Conservation (phyloP, 1,284 basidiomycete genomes). For the Peniophora sp. region DNA sequence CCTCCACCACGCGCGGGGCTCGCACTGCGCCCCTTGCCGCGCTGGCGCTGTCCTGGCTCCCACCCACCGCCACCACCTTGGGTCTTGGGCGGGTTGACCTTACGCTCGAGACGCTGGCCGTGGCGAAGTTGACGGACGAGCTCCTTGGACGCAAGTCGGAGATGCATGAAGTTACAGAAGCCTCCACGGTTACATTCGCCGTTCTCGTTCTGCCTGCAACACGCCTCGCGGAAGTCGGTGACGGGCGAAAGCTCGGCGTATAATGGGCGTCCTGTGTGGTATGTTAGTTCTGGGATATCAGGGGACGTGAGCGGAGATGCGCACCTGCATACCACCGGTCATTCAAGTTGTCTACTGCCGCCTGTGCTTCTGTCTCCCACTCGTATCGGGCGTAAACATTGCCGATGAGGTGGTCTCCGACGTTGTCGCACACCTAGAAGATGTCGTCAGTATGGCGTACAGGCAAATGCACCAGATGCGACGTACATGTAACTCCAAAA, state of each 20-base stretch:
- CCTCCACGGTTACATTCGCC: slow-evolving; percentile 95
- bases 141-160: slow-evolving; percentile 79
- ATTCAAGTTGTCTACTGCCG: slow-evolving; percentile 89
- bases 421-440: slow-evolving; percentile 93
- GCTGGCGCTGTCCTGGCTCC: slow-evolving; percentile 66
- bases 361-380: slow-evolving; percentile 96
- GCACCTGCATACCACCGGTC: slow-evolving; percentile 96
- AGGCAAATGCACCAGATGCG: slow-evolving; percentile 1
- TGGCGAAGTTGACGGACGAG: slow-evolving; percentile 73
- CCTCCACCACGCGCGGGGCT: slow-evolving; percentile 58
- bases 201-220: slow-evolving; percentile 96
- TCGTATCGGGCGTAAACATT: slow-evolving; percentile 99
- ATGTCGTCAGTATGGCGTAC: slow-evolving; percentile 4
- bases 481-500: slow-evolving; percentile 90
- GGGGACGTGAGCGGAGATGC: slow-evolving; percentile 19
- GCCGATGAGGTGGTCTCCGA: slow-evolving; percentile 97
- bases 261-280: slow-evolving; percentile 73
- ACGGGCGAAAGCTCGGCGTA: slow-evolving; percentile 98
- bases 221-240: slow-evolving; percentile 98
- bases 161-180: slow-evolving; percentile 99
- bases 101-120: slow-evolving; percentile 79
- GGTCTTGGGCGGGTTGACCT: slow-evolving; percentile 57
- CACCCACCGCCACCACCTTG: slow-evolving; percentile 67
- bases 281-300: slow-evolving; percentile 1
- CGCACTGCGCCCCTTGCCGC: slow-evolving; percentile 59